Base-by-base conservation (phyloP, 371 early-diverging fungal genomes). In the Polyrhizophydium stewartii region DNA sequence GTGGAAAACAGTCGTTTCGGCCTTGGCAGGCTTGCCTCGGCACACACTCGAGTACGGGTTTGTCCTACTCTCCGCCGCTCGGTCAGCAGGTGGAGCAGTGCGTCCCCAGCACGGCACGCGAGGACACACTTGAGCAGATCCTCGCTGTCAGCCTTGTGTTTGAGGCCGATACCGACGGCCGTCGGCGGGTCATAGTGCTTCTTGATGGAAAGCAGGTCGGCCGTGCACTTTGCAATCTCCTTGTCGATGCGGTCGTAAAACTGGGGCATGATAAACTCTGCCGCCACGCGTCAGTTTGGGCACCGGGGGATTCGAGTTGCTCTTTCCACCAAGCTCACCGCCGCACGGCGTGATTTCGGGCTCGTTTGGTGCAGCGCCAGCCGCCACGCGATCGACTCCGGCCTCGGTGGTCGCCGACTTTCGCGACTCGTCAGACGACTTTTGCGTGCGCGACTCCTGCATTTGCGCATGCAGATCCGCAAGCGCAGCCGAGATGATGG, bases 121-220 rank as follows among this genome's bases (percentile, higher is more conserved):
- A 45, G 16, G 35, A 49, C 32, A 35, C 27, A 65, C 63, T 59
- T 41, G 2, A 58, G 40, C 5, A 61, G 51, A 30, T 69, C 63
- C 22, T 69, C 60, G 10, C 51, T 55, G 12, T 59, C 61, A 19
- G 35, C 35, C n/a, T 6, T 53, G 21, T 53, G 30, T 25, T 53
- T 63, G 10, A 68, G 57, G 16, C 68, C 72, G 31, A 68, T 65
- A 16, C 63, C 63, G 12, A 68, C 61, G 1, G 55, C 31, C 7
- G 66, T 61, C 5, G 72, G 72, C 19, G 68, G 67, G 22, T 66
- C 72, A 51, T 58, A 69, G 10, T 57, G 53, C 40, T 72, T 72
- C 43, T 67, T 69, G 24, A 53, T 66, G 31, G 69, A 55, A 7
- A 72, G 53, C 58, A 72, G 61, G 9, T 50, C 22, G 1, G 72